A percentile compares a stretch with the other conserved stretches of the same genome.
These are phyloP conservation scores for Ophioceras dolichostomum DNA, from an alignment of 2,329 filamentous ascomycete genomes.

Conservation along the genomic window DNA sequence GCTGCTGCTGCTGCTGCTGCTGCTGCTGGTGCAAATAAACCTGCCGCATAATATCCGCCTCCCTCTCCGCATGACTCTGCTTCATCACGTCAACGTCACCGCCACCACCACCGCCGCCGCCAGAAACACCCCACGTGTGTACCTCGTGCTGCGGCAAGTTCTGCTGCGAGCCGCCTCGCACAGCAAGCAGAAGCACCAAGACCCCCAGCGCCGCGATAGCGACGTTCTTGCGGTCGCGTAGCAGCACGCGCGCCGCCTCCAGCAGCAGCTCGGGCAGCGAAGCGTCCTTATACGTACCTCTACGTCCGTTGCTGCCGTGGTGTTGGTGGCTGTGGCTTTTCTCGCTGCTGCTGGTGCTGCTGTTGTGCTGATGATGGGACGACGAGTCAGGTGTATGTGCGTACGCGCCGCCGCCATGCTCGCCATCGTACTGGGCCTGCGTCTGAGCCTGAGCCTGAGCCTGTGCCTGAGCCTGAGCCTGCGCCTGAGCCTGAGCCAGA, in stretches of 20 bases:
- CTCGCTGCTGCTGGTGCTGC: no score
- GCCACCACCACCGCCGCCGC: background rate
- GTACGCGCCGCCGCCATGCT: background rate
- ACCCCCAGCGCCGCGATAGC: constrained; percentile 41
- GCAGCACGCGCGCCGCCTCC: constrained; percentile 37
- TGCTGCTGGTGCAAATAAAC: constrained; percentile 4
- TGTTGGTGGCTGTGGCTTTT: constrained; percentile 1
- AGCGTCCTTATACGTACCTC: constrained; percentile 22
- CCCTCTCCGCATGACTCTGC: constrained; percentile 2
- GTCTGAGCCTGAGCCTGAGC: no score
- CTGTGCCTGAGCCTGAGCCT: background rate
- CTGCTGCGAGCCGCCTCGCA: constrained; percentile 17
- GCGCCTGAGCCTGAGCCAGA: background rate
- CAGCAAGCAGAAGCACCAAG: constrained; percentile 38
- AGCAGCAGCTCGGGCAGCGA: constrained; percentile 41
- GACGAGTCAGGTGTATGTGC: no score
- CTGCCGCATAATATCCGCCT: constrained; percentile 1
- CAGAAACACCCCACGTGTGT: no score
- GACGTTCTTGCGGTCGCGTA: constrained; percentile 48
- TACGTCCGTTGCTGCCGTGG: constrained; percentile 8
- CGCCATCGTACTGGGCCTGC: no score
- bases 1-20: constrained; percentile 7
- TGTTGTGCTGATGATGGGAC: no score
- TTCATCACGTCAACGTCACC: no score
- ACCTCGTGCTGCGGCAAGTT: no score